Evolutionary conservation across 2,329 filamentous ascomycete species (phyloP), one percentile per base, ranked within the genome.

Genomic region (Ceratocystis lukuohia): DNA sequence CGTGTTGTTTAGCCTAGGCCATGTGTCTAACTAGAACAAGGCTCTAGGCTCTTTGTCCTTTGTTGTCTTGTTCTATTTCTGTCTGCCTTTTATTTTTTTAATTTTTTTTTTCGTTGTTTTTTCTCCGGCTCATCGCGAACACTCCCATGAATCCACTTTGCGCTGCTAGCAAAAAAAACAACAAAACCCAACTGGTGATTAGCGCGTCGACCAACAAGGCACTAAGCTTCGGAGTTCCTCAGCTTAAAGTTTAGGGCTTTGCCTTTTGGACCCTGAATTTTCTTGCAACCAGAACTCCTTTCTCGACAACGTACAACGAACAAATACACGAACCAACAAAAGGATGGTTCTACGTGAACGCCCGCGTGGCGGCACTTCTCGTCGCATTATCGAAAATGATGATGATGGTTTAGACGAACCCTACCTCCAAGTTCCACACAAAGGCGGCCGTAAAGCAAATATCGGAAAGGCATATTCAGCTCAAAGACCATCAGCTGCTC

Each of bases 371-470:
- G 66, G 57, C 44, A 65, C 65, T 20, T 20, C 20, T 28, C 45
- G 46, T 25, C 64, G 67, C 10, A 46, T 53, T 25, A 7, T 64
- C 28, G 50, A 63, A 28, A 63, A 64, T 61, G 64, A 63, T 20
- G 66, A 41, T 20, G 59, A 64, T n/a, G 59, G 61, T 22, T 22
- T 57, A 8, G 62, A 62, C n/a, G 22, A 67, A 15, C 53, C 17
- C 57, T 44, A 33, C 45, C 41, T 4, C 45, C 63, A 30, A 62
- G 45, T 41, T 28, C 41, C 66, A 46, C 66, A 65, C 25, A 33
- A 65, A 46, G 33, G 30, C 8, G n/a, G 56, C 28, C 56, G 62
- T 44, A 61, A n/a, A 45, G 61, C 20, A 57, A 46, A 33, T 20
- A 28, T 8, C 41, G 37, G 48, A 22, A 50, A 37, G 53, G 12